Percentiles rank a stretch among this genome's conserved stretches.
phyloP scores from a whole-genome alignment of 2,329 filamentous ascomycete species.

The Penicillium frequentans region DNA sequence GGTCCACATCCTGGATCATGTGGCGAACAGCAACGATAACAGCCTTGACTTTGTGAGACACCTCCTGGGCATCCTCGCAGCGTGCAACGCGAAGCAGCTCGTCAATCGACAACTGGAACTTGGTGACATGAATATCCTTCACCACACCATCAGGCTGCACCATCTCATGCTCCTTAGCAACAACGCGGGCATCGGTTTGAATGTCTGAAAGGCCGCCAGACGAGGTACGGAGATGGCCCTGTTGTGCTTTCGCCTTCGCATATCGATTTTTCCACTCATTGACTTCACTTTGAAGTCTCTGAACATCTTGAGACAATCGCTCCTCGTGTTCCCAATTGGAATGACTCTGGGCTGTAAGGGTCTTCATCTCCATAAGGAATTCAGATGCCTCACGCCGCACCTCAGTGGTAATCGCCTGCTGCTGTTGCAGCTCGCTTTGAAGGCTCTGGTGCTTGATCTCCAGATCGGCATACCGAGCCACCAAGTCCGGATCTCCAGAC shows the following conservation, averaged over 20 bases:
- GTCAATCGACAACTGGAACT: conserved; percentile 92
- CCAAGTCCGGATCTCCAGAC: conserved; percentile 55
- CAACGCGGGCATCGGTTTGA: conserved; percentile 40
- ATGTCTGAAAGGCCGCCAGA: conserved; percentile 67
- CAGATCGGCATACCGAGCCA: conserved; percentile 59
- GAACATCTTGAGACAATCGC: conserved; percentile 71
- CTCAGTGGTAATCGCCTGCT: conserved; percentile 81
- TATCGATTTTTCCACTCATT: conserved; percentile 90
- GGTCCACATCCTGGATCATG: conserved; percentile 76
- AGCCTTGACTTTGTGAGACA: conserved; percentile 82
- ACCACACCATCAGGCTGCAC: conserved; percentile 73
- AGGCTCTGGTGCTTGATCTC: conserved; percentile 66
- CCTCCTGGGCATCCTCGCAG: conserved; percentile 67
- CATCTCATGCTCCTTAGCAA: conserved; percentile 71
- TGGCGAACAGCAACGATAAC: conserved; percentile 80
- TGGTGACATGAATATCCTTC: conserved; percentile 89
- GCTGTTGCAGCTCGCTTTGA: conserved; percentile 65
- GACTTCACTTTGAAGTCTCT: conserved; percentile 76
- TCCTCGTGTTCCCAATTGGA: conserved; percentile 80
- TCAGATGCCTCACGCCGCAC: conserved; percentile 80
- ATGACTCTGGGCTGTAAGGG: conserved; percentile 76
- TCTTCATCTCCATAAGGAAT: conserved; percentile 86
- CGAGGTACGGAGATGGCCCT: conserved; percentile 76
- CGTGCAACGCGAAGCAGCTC: conserved; percentile 80
- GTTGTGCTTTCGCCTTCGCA: conserved; percentile 81